Conservation (phyloP, 164 flowering plant species). For the Cinnamomum micranthum region DNA sequence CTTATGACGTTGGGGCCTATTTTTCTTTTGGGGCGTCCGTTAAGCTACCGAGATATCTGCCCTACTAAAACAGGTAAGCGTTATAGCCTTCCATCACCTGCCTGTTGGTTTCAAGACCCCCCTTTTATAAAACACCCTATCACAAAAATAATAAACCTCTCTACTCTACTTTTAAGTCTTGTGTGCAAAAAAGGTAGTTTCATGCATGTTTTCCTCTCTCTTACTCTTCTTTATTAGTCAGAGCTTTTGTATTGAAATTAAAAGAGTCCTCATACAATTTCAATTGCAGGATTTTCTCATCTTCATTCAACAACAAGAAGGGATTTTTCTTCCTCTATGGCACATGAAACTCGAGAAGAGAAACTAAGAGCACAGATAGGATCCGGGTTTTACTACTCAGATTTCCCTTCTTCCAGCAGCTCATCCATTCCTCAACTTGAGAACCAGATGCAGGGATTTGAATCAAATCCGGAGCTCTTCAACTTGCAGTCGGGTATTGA, state of each 20-base stretch:
- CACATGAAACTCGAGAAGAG: conserved; percentile 28
- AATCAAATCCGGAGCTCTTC: conserved; percentile 14
- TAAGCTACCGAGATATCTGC: conserved; percentile 7
- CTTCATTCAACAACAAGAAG: background rate
- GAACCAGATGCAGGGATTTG: conserved; percentile 11
- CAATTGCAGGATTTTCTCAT: background rate
- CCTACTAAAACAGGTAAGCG: conserved; percentile 16
- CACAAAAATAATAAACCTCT: background rate
- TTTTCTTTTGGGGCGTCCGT: conserved; percentile 5
- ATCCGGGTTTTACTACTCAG: conserved; percentile 40
- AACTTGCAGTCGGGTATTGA: conserved; percentile 37
- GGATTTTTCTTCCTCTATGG: conserved; percentile 21
- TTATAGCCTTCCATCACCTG: conserved; percentile 4
- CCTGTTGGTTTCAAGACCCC: background rate
- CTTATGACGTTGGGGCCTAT: conserved; percentile 19
- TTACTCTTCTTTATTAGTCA: background rate
- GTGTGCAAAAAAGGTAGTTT: background rate
- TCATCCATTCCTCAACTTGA: conserved; percentile 3
- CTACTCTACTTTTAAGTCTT: background rate
- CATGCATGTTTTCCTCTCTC: background rate
- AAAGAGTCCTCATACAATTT: background rate
- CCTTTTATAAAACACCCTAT: background rate
- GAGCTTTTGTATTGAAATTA: background rate
- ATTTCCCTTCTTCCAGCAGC: conserved; percentile 23
- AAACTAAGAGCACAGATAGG: conserved; percentile 32